Conservation (phyloP, 1,284 basidiomycete genomes). For the Trichosporon sp. region DNA sequence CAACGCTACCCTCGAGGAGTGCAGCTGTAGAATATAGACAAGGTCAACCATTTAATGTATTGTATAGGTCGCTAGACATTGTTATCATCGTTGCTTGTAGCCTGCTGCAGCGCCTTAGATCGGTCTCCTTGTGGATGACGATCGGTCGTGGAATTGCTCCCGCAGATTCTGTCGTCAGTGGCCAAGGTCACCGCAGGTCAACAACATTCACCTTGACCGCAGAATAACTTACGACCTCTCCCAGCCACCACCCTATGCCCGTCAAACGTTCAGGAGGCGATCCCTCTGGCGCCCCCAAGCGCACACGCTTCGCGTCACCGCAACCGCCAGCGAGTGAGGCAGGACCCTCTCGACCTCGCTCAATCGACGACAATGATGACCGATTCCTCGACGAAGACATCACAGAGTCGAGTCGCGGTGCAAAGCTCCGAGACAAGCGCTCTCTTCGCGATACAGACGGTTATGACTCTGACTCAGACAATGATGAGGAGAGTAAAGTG, state of each 20-base stretch:
- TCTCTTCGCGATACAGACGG: slow-evolving; percentile 71
- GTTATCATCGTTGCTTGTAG: neutral
- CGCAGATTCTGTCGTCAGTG: neutral
- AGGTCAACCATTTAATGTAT: slow-evolving; percentile 18
- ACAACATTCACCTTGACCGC: neutral
- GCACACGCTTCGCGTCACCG: slow-evolving; percentile 74
- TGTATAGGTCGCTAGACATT: slow-evolving; percentile 14
- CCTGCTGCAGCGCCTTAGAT: neutral
- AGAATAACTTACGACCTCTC: neutral
- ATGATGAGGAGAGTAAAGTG: slow-evolving; percentile 77
- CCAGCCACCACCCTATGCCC: slow-evolving; percentile 25
- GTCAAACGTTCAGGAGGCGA: slow-evolving; percentile 35
- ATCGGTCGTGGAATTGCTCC: neutral
- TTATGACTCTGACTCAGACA: slow-evolving; percentile 89
- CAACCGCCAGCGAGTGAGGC: slow-evolving; percentile 14
- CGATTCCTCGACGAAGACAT: slow-evolving; percentile 45
- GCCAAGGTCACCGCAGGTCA: neutral
- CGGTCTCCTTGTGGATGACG: neutral
- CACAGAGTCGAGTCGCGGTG: slow-evolving; percentile 28
- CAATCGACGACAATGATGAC: slow-evolving; percentile 15
- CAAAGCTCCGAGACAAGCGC: slow-evolving; percentile 63
- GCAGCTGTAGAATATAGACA: slow-evolving; percentile 38
- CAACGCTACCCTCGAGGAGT: slow-evolving; percentile 49
- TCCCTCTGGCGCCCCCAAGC: slow-evolving; percentile 54
- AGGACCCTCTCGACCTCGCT: neutral